Percentiles rank a stretch among this genome's conserved stretches.
phyloP scores from a whole-genome alignment of 345 rosid species.

The Acer yangbiense region DNA sequence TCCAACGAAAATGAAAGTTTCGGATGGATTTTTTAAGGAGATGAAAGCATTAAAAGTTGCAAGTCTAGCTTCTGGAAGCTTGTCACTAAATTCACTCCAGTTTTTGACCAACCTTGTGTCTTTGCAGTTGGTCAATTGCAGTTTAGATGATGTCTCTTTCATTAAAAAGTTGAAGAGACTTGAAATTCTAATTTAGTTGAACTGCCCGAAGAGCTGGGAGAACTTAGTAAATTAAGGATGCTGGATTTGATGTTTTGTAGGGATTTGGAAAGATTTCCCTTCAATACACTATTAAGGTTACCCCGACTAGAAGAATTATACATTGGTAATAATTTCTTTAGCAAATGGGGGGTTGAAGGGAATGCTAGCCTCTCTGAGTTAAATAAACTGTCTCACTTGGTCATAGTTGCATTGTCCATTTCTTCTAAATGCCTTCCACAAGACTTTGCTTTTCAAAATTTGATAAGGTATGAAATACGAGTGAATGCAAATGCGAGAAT shows the following conservation, averaged over 20 bases:
- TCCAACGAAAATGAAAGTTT: too few species aligned
- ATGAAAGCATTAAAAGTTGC: too few species aligned
- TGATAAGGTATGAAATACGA: background rate
- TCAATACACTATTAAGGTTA: background rate
- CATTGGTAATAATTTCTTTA: background rate
- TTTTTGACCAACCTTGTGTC: background rate
- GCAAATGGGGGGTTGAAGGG: background rate
- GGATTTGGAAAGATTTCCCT: background rate
- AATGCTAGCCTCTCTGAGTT: background rate
- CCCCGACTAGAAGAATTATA: background rate
- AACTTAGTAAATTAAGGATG: background rate
- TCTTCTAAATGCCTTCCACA: background rate
- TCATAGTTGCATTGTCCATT: too few species aligned
- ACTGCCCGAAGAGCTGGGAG: background rate
- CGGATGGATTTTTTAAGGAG: too few species aligned
- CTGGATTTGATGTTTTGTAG: background rate
- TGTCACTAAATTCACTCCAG: background rate
- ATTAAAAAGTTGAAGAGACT: background rate
- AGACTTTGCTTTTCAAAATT: background rate
- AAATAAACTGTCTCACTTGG: background rate
- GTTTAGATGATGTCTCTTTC: background rate
- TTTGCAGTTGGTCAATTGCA: background rate
- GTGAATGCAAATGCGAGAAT: background rate
- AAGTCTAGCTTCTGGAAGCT: too few species aligned
- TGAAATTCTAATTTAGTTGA: background rate